phyloP scores from a whole-genome alignment of 2,329 filamentous ascomycete species.

The Ceratocystis eucalypticola region DNA sequence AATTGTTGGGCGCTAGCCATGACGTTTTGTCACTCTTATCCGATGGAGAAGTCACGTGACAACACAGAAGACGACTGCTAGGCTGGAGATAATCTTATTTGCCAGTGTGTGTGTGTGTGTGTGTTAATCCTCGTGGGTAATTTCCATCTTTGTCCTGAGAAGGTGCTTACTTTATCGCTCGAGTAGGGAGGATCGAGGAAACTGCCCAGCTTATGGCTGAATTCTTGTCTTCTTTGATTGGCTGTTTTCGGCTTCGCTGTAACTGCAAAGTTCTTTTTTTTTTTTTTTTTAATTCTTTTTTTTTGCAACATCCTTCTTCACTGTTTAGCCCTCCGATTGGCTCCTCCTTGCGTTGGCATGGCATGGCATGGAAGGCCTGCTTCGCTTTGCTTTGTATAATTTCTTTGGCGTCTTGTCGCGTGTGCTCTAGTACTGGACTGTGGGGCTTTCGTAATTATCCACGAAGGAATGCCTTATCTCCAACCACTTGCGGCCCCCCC shows the following conservation, averaged over 20 bases:
- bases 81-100: too few relatives aligned
- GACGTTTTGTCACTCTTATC: background rate
- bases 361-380: too few relatives aligned
- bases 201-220: background rate
- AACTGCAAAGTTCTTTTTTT: background rate
- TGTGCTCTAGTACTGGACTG: too few relatives aligned
- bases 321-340: background rate
- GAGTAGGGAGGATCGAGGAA: background rate
- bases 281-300: background rate
- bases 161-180: too few relatives aligned
- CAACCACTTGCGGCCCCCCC: background rate
- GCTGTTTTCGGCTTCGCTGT: background rate
- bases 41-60: too few relatives aligned
- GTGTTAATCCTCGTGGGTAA: too few relatives aligned
- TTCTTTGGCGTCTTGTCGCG: too few relatives aligned
- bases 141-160: too few relatives aligned
- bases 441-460: background rate
- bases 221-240: background rate
- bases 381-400: too few relatives aligned
- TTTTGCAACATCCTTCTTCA: background rate
- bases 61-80: too few relatives aligned
- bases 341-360: too few relatives aligned
- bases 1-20: background rate
- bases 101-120: too few relatives aligned
- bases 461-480: constrained; percentile 7